These are phyloP conservation scores for Candida cerambycidarum DNA, from an alignment of 805 yeast genomes.

Conservation along the genomic window DNA sequence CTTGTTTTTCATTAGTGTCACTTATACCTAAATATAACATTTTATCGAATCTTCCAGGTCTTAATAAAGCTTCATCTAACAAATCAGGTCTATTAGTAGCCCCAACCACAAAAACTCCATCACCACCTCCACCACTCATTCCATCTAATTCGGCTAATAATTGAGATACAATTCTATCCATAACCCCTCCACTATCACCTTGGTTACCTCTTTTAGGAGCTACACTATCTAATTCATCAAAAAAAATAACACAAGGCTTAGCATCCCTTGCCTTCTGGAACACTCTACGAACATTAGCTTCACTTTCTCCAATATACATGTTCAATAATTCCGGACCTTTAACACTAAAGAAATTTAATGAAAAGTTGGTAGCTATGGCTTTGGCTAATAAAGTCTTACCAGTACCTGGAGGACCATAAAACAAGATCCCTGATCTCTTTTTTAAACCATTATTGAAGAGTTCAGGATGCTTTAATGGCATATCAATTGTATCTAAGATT, in stretches of 20 bases:
- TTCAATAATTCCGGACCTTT: slow-evolving; percentile 96
- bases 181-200: slow-evolving; percentile 98
- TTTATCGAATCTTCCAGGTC: slow-evolving; percentile 96
- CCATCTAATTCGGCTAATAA: slow-evolving; percentile 94
- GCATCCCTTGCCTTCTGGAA: slow-evolving; percentile 96
- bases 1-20: slow-evolving; percentile 86
- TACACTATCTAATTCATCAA: slow-evolving; percentile 96
- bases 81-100: slow-evolving; percentile 97
- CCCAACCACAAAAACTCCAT: slow-evolving; percentile 96
- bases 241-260: slow-evolving; percentile 94
- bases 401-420: slow-evolving; percentile 98
- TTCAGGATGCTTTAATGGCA: slow-evolving; percentile 93
- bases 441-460: slow-evolving; percentile 85
- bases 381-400: slow-evolving; percentile 95
- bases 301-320: slow-evolving; percentile 98
- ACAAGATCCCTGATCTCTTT: slow-evolving; percentile 89
- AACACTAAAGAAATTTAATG: slow-evolving; percentile 91
- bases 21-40: slow-evolving; percentile 91
- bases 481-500: slow-evolving; percentile 90
- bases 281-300: slow-evolving; percentile 92
- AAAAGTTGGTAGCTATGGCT: slow-evolving; percentile 94
- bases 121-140: slow-evolving; percentile 69
- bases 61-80: slow-evolving; percentile 85
- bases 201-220: slow-evolving; percentile 99
- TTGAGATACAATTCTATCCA: slow-evolving; percentile 98